A percentile compares a stretch with the other conserved stretches of the same genome.
phyloP scores from a whole-genome alignment of 768 basidiomycete genomes.

The Trichaptum fuscoviolaceum region DNA sequence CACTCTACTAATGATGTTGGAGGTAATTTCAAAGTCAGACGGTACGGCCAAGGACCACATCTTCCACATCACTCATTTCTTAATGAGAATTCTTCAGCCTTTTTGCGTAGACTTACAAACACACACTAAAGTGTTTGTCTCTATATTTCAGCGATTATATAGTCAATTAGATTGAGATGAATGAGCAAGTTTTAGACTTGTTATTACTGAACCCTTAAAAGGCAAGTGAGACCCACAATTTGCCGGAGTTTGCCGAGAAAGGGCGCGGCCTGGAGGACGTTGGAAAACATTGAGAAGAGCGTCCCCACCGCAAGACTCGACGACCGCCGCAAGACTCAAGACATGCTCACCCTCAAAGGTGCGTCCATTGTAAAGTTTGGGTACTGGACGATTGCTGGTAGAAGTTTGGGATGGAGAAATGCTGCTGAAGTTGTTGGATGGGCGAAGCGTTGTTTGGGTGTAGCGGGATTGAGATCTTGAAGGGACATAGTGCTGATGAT shows the following conservation, averaged over 20 bases:
- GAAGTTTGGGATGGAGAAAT: slow-evolving; percentile 6
- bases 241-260: not conserved
- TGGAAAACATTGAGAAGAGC: not conserved
- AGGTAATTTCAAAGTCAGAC: no score
- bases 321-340: not conserved
- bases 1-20: no score
- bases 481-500: slow-evolving; percentile 27
- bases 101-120: no score
- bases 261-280: not conserved
- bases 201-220: not conserved
- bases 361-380: not conserved
- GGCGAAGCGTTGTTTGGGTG: slow-evolving; percentile 22
- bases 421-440: slow-evolving; percentile 21
- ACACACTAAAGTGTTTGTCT: no score
- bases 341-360: not conserved
- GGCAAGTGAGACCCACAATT: not conserved
- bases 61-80: no score
- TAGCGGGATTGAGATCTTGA: slow-evolving; percentile 39
- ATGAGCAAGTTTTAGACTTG: no score
- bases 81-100: no score
- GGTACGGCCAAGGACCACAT: no score
- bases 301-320: slow-evolving; percentile 1
- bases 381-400: not conserved
- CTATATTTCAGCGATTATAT: no score
- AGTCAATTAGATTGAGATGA: no score